Base-by-base conservation (phyloP, 768 basidiomycete genomes). In the Sporobolomyces roseus region DNA sequence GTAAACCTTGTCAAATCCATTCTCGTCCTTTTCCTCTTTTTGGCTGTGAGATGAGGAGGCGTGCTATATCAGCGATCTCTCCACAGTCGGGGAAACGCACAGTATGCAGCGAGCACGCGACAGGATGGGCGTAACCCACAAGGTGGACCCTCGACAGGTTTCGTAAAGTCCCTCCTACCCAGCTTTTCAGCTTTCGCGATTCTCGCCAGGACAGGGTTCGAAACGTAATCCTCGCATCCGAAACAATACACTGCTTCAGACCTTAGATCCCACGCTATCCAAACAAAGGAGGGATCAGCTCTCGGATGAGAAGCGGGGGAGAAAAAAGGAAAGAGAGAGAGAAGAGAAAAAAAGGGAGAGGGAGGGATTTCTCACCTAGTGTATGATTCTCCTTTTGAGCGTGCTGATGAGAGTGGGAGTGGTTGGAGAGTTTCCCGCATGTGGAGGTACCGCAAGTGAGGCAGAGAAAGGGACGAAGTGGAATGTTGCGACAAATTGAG, bases 211-310 rank as follows among this genome's bases (percentile, higher is more conserved):
- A 59, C 4, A 7, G 64, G 54, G n/a, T 72, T 43, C 19, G 48
- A 53, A 2, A 68, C 59, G 27, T 72, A 72, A 6, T 41, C 52
- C 13, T 17, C 7, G 41, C 71, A 68, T 0, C 23, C 33, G 29
- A 53, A 63, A 52, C 63, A 63, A 45, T 52, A 56, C 33, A 66
- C 0, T 1, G 45, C 9, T 2, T 46, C 14, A 0, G 70, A 38
- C 9, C 65, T 61, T 19, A 61, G 13, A 33, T 71, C 70, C 59
- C 52, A 63, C 6, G 61, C 70, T 71, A 56, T 55, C 13, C 29
- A 9, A 23, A 50, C 45, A 12, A 5, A 50, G 4, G 12, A 8
- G 8, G n/a, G n/a, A 17, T 27, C 49, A 50, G n/a, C 9, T 25
- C n/a, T 27, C 17, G 49, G 9, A 12, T 29, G 25, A 43, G 14